Evolutionary conservation across 208 protist genomes (phyloP).

Genomic region (Leishmania arabica): DNA sequence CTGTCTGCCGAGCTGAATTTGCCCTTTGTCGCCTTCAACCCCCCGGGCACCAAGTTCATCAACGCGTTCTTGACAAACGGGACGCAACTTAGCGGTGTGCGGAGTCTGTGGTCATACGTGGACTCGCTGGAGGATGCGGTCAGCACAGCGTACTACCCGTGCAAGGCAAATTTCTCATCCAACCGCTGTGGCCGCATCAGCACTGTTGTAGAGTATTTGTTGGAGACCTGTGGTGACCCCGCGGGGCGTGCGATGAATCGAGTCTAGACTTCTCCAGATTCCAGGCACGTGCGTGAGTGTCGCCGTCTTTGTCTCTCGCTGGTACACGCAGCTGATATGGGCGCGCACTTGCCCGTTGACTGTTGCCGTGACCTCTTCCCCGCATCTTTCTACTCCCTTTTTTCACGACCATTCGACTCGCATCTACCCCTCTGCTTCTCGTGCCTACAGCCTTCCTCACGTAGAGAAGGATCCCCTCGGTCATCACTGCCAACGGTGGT

Average conservation of each 20-base stretch:
- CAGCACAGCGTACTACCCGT: slow-evolving; percentile 61
- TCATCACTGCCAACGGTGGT: neutral
- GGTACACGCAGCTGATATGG: neutral
- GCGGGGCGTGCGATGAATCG: slow-evolving; percentile 19
- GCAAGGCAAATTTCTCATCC: slow-evolving; percentile 46
- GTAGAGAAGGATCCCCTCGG: neutral
- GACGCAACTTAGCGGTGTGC: slow-evolving; percentile 54
- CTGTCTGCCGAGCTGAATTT: slow-evolving; percentile 52
- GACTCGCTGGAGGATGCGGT: slow-evolving; percentile 76
- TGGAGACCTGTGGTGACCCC: slow-evolving; percentile 64
- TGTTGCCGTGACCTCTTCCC: neutral
- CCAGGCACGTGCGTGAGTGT: neutral
- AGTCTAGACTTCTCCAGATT: neutral
- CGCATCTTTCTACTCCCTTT: neutral
- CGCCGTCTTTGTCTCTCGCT: neutral
- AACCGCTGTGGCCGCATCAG: slow-evolving; percentile 71
- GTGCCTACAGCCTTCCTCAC: neutral
- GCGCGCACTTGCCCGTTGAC: neutral
- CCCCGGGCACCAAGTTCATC: slow-evolving; percentile 72
- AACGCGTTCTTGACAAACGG: slow-evolving; percentile 31
- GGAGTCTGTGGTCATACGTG: slow-evolving; percentile 76
- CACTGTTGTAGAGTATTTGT: slow-evolving; percentile 58
- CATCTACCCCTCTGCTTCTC: neutral
- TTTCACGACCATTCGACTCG: too few relatives aligned
- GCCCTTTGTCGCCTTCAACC: slow-evolving; percentile 82